Percentiles rank a stretch among this genome's conserved stretches.
These are phyloP conservation scores for Yarrowia alimentaria DNA, from an alignment of 805 yeast genomes.

Conservation along the genomic window DNA sequence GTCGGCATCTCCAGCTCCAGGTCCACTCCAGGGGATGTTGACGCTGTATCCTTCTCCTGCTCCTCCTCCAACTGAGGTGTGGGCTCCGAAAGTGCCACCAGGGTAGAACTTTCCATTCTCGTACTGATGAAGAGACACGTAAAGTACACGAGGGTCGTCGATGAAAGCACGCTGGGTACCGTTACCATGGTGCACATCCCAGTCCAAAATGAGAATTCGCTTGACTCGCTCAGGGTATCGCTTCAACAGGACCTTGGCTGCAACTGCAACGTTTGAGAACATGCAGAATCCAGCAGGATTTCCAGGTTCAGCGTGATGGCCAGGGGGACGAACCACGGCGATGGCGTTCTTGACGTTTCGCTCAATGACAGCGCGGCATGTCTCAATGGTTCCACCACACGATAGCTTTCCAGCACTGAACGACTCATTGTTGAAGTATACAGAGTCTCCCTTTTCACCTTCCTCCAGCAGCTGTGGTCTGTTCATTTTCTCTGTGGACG, in stretches of 20 bases:
- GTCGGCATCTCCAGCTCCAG: constrained; percentile 94
- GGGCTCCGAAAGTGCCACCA: constrained; percentile 82
- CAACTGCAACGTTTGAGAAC: constrained; percentile 95
- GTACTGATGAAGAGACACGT: constrained; percentile 87
- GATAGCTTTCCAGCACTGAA: constrained; percentile 81
- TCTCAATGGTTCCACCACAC: constrained; percentile 97
- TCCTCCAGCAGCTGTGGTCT: constrained; percentile 73
- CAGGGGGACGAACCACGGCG: constrained; percentile 98
- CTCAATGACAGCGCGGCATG: constrained; percentile 92
- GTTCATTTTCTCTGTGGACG: constrained; percentile 72
- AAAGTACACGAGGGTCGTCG: constrained; percentile 85
- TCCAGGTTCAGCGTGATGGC: constrained; percentile 98
- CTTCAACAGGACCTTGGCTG: constrained; percentile 79
- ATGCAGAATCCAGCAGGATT: constrained; percentile 96
- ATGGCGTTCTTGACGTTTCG: constrained; percentile 86
- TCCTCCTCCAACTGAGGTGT: constrained; percentile 79
- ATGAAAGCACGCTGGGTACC: constrained; percentile 94
- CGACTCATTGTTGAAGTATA: constrained; percentile 91
- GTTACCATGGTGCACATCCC: constrained; percentile 99
- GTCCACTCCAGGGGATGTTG: constrained; percentile 89
- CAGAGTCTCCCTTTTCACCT: constrained; percentile 91
- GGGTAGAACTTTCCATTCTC: constrained; percentile 93
- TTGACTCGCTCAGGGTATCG: constrained; percentile 86
- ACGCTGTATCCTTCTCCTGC: constrained; percentile 83
- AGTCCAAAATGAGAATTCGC: constrained; percentile 78